Evolutionary conservation across 2,329 filamentous ascomycete species (phyloP), one percentile per base, ranked within the genome.

Genomic region (Hypoxylon rubiginosum): DNA sequence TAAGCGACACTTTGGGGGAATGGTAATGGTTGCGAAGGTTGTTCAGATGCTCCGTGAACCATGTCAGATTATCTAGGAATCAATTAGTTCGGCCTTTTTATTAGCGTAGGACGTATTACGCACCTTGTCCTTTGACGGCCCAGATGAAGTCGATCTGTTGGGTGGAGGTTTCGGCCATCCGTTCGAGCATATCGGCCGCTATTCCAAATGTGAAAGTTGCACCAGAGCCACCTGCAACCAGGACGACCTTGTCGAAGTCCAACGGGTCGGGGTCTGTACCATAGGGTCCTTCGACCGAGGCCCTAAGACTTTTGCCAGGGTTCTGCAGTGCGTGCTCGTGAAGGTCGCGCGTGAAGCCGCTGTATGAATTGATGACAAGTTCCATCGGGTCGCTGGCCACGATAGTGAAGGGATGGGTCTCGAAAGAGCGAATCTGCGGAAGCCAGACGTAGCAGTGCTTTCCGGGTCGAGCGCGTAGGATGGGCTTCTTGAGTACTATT

Each of bases 391-490:
- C 76, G 15, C 80, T 82, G 21, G 81, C 77, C 21, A 85, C 84
- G 52, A 90, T 86, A 1, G 88, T 90, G 69, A 91, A 91, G 0
- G 88, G 88, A 66, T 91, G 89, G 1, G 85, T 88, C 75, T 91
- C 86, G 17, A 85, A 78, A 1, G 79, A 69, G 9, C 88, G 84
- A 51, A 91, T 82, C 4, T 78, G 78, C 0, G 89, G 89, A 6
- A 91, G 83, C 87, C 87, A 91, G 30, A 91, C 76, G 71, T 89
- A 90, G 70, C 86, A 87, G 72, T 91, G 89, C 66, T 86, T 85
- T 1, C 88, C 88, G 0, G 88, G 82, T 1, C 78, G 75, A 0
- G 84, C 83, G 5, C 74, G 68, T 2, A 78, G 76, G 0, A 80
- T 64, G 0, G 84, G 83, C 2, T 83, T 81, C 74, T 86, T 85